These are phyloP conservation scores for Hansenula lynferdii DNA, from an alignment of 1,139 yeast genomes.

Conservation along the genomic window DNA sequence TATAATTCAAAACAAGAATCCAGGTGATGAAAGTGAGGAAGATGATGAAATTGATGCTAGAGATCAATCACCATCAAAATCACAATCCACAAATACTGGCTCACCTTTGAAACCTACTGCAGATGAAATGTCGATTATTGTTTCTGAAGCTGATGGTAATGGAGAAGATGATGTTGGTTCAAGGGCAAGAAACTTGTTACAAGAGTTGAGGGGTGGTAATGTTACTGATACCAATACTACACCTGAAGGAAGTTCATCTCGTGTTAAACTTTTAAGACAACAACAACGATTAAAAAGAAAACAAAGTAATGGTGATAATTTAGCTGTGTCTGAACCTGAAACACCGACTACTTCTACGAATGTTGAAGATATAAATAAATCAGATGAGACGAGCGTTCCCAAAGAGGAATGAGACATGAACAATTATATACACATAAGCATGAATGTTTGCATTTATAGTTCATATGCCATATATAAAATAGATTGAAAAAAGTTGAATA, in stretches of 20 bases:
- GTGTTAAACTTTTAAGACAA: conserved; percentile 24
- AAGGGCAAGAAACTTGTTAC: conserved; percentile 55
- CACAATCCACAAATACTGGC: too few relatives aligned
- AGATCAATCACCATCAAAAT: conserved; percentile 3
- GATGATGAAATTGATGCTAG: conserved; percentile 10
- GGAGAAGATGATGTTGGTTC: conserved; percentile 44
- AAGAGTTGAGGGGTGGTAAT: conserved; percentile 44
- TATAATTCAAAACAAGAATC: conserved; percentile 37
- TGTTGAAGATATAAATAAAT: too few relatives aligned
- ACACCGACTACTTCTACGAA: too few relatives aligned
- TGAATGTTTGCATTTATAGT: too few relatives aligned
- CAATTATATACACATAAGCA: too few relatives aligned
- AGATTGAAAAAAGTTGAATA: too few relatives aligned
- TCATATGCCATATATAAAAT: too few relatives aligned
- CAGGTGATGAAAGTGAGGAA: conserved; percentile 16
- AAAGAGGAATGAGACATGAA: too few relatives aligned
- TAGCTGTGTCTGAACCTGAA: neutral
- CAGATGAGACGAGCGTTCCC: too few relatives aligned
- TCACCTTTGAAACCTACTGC: too few relatives aligned
- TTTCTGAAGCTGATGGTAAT: conserved; percentile 5
- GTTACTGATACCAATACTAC: conserved; percentile 6
- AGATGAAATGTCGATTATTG: too few relatives aligned
- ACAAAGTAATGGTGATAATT: conserved; percentile 6
- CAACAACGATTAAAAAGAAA: conserved; percentile 23
- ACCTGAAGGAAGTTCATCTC: conserved; percentile 16